A percentile compares a stretch with the other conserved stretches of the same genome.
phyloP scores from a whole-genome alignment of 2,329 filamentous ascomycete species.

The Exophiala bonariae region DNA sequence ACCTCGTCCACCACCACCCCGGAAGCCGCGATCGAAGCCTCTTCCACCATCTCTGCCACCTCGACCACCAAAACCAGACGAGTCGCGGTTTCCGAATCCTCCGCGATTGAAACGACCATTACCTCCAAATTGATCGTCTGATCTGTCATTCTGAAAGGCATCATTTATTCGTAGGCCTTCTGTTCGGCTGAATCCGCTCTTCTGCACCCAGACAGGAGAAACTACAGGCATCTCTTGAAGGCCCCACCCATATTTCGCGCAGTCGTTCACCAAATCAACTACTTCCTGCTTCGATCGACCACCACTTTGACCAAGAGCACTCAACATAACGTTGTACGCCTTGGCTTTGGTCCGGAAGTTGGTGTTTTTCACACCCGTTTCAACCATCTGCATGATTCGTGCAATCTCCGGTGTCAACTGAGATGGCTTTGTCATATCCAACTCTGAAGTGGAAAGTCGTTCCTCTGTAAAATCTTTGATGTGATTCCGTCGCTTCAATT shows the following conservation, averaged over 20 bases:
- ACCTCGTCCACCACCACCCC: conserved; percentile 6
- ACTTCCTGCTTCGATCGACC: conserved; percentile 37
- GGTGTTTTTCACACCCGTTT: conserved; percentile 38
- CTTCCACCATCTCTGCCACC: background rate
- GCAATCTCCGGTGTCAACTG: conserved; percentile 29
- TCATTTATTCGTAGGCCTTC: conserved; percentile 29
- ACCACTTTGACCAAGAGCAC: conserved; percentile 25
- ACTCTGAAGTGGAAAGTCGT: conserved; percentile 40
- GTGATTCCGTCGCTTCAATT: conserved; percentile 55
- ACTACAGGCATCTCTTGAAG: conserved; percentile 42
- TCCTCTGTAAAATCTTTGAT: conserved; percentile 47
- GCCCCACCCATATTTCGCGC: conserved; percentile 49
- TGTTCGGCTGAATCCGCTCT: conserved; percentile 32
- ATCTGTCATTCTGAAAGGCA: too few relatives aligned
- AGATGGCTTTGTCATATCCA: conserved; percentile 36
- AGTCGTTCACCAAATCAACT: conserved; percentile 45
- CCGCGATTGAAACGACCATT: conserved; percentile 6
- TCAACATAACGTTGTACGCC: conserved; percentile 33
- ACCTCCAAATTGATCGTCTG: conserved; percentile 2
- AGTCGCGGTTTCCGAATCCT: too few relatives aligned
- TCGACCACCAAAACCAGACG: conserved; percentile 8
- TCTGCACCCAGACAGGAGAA: conserved; percentile 25
- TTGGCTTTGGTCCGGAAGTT: conserved; percentile 30
- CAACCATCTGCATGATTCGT: conserved; percentile 38
- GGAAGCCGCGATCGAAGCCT: background rate